A percentile compares a stretch with the other conserved stretches of the same genome.
Evolutionary conservation across 192 early-diverging fungal genomes (phyloP).

Genomic region (Coemansia nantahalensis): DNA sequence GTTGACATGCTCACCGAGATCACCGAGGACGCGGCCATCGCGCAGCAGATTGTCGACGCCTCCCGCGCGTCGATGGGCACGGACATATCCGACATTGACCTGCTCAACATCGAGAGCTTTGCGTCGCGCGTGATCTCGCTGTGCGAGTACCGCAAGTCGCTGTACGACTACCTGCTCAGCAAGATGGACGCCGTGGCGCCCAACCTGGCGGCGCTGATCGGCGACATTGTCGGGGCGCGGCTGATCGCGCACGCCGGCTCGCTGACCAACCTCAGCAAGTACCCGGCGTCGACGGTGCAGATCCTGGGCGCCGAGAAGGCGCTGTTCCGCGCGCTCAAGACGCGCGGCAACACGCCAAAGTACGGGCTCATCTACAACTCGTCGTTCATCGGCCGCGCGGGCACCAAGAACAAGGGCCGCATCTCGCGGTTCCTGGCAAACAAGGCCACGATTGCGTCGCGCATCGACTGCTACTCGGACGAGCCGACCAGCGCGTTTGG

Average conservation of each 20-base stretch:
- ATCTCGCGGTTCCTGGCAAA: slow-evolving; percentile 98
- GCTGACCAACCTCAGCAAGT: slow-evolving; percentile 95
- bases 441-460: slow-evolving; percentile 95
- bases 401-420: slow-evolving; percentile 93
- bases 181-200: slow-evolving; percentile 98
- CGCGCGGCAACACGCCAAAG: slow-evolving; percentile 95
- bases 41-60: slow-evolving; percentile 89
- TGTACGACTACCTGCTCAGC: slow-evolving; percentile 87
- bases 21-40: slow-evolving; percentile 73
- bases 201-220: slow-evolving; percentile 92
- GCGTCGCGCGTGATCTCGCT: slow-evolving; percentile 88
- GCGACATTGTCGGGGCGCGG: slow-evolving; percentile 95
- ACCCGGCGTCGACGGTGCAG: slow-evolving; percentile 96
- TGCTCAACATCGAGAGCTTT: slow-evolving; percentile 94
- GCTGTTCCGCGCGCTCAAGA: slow-evolving; percentile 96
- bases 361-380: slow-evolving; percentile 98
- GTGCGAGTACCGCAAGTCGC: slow-evolving; percentile 89
- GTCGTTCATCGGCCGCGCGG: slow-evolving; percentile 92
- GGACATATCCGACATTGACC: slow-evolving; percentile 93
- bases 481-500: slow-evolving; percentile 87
- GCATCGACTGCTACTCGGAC: slow-evolving; percentile 96
- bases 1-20: slow-evolving; percentile 80
- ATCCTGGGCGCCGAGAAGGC: slow-evolving; percentile 99
- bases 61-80: slow-evolving; percentile 97
- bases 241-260: slow-evolving; percentile 96